Evolutionary conservation across 2,329 filamentous ascomycete genomes (phyloP).

Genomic region (Aureobasidium sp.): DNA sequence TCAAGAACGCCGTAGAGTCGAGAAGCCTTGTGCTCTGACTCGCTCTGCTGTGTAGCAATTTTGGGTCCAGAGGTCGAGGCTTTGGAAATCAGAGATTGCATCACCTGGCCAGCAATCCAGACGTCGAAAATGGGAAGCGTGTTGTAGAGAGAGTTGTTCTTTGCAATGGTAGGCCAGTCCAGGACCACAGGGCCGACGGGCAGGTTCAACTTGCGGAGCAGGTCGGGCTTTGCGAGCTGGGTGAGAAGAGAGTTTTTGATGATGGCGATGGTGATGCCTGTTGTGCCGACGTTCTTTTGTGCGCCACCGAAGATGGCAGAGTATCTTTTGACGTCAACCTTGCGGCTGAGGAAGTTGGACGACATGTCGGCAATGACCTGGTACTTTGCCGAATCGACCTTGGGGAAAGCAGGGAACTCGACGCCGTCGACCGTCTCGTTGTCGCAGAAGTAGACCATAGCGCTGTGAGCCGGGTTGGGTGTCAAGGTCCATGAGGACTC

Average conservation of each 20-base stretch:
- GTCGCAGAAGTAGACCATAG: conserved; percentile 83
- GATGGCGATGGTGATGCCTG: conserved; percentile 80
- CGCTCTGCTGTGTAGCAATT: conserved; percentile 67
- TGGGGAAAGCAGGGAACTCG: conserved; percentile 72
- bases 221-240: conserved; percentile 57
- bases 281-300: conserved; percentile 86
- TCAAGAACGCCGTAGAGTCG: conserved; percentile 75
- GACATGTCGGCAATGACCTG: conserved; percentile 87
- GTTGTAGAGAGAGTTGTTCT: conserved; percentile 95
- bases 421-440: conserved; percentile 95
- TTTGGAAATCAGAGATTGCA: conserved; percentile 62
- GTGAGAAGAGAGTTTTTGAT: conserved; percentile 72
- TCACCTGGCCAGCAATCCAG: conserved; percentile 82
- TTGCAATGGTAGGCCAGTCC: conserved; percentile 75
- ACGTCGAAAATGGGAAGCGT: conserved; percentile 93
- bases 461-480: conserved; percentile 51
- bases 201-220: conserved; percentile 69
- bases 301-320: conserved; percentile 82
- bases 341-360: conserved; percentile 83
- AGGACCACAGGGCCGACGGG: conserved; percentile 73
- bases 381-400: conserved; percentile 53
- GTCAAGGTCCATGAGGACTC: conserved; percentile 69
- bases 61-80: conserved; percentile 47
- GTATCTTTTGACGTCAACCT: conserved; percentile 71
- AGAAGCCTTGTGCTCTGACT: conserved; percentile 67